These are phyloP conservation scores for Pilatotrama ljubarskyi DNA, from an alignment of 768 basidiomycete genomes.

Conservation along the genomic window DNA sequence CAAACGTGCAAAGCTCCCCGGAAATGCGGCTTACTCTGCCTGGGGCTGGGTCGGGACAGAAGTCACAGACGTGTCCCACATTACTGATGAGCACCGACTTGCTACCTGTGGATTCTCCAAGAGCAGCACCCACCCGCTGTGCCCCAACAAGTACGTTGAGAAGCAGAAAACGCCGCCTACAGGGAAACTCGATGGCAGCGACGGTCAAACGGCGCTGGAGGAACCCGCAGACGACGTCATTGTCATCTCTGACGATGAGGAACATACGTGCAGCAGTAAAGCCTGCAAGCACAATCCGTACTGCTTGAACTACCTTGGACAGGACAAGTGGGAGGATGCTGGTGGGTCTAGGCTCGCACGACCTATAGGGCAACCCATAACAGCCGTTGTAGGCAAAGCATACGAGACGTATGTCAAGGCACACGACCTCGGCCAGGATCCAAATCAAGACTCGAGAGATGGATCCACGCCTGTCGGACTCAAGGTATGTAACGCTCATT, in stretches of 20 bases:
- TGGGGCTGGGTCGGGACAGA: constrained; percentile 85
- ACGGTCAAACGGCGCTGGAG: constrained; percentile 30
- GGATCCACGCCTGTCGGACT: constrained; percentile 70
- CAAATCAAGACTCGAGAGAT: constrained; percentile 49
- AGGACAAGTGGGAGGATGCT: constrained; percentile 77
- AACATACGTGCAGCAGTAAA: constrained; percentile 55
- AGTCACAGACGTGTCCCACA: constrained; percentile 53
- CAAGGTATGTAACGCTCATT: constrained; percentile 48
- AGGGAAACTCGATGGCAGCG: not conserved
- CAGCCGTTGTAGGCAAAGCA: constrained; percentile 45
- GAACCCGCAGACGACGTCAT: constrained; percentile 65
- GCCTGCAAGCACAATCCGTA: constrained; percentile 75
- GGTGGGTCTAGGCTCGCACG: constrained; percentile 41
- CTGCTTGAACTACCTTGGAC: constrained; percentile 87
- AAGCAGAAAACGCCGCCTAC: constrained; percentile 18
- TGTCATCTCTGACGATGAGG: constrained; percentile 69
- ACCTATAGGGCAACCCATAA: not conserved
- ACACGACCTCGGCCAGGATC: constrained; percentile 56
- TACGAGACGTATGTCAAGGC: constrained; percentile 52
- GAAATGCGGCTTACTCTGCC: constrained; percentile 42
- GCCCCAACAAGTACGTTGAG: constrained; percentile 53
- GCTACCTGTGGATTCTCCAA: constrained; percentile 67
- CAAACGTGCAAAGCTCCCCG: constrained; percentile 55
- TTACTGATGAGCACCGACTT: constrained; percentile 65
- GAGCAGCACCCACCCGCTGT: constrained; percentile 51